Conservation (phyloP, 306 rosid genomes). For the Lagenaria siceraria region DNA sequence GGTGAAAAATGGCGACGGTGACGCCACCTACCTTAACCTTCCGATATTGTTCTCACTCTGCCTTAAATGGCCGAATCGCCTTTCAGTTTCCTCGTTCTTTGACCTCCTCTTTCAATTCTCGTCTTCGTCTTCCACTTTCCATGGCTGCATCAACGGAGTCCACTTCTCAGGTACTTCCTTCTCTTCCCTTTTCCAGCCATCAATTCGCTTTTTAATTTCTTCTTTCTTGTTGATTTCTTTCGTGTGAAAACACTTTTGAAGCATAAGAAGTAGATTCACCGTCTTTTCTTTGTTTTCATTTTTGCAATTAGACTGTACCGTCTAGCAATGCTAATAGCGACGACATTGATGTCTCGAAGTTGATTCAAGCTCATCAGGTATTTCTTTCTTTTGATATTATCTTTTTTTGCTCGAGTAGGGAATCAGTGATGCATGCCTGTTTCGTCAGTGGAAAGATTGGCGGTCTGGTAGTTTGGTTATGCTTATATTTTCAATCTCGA, state of each 20-base stretch:
- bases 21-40: not conserved
- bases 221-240: not conserved
- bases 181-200: not conserved
- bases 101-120: slow-evolving; percentile 14
- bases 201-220: not conserved
- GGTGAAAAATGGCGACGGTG: slow-evolving; percentile 4
- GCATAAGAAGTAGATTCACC: not conserved
- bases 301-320: slow-evolving; percentile 30
- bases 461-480: not conserved
- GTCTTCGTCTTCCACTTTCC: slow-evolving; percentile 33
- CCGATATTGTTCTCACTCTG: slow-evolving; percentile 8
- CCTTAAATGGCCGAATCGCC: slow-evolving; percentile 24
- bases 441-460: not conserved
- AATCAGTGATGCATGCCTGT: not conserved
- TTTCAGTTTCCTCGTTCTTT: slow-evolving; percentile 22
- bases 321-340: slow-evolving; percentile 33
- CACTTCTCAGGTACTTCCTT: slow-evolving; percentile 38
- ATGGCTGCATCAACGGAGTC: slow-evolving; percentile 69
- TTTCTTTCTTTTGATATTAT: not conserved
- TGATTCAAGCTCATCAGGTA: slow-evolving; percentile 85
- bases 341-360: slow-evolving; percentile 37
- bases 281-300: not conserved
- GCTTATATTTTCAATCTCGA: not conserved
- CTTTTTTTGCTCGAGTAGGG: not conserved
- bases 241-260: not conserved